Evolutionary conservation across 106 monocot species (phyloP), one percentile per base, ranked within the genome.

Genomic region (Chionographis japonica): DNA sequence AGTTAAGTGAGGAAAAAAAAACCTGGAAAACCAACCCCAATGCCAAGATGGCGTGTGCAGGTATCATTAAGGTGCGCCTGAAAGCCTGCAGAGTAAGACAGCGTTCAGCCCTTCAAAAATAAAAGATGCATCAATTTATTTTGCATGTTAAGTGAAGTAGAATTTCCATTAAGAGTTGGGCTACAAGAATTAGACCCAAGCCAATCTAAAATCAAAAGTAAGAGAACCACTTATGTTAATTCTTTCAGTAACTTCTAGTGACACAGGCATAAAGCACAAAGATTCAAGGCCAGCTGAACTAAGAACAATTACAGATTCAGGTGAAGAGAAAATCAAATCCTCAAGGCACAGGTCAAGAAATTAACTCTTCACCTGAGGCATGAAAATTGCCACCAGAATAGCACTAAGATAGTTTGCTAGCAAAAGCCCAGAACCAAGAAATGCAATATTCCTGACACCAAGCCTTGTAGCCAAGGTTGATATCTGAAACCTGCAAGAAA

Each of bases 381-480:
- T 80, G 60, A 79, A 83, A 56, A 90, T 56, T 66, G 97, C 97
- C 51, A 75, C 74, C 66, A 74, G 55, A 72, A 98, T 83, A 67
- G 97, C 97, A 74, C 81, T 75, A 14, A 88, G 4, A 73, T 98
- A 92, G 67, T 98, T 97, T 60, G 80, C 86, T 58, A 97, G 50
- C 71, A 97, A 68, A 68, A 97, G 87, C 41, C 86, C 97, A 62
- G 92, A 82, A 74, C 97, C 97, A 72, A 97, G 85, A 41, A 92
- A 54, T 40, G 92, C 89, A 73, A 97, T 97, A 63, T 97, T 92
- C 74, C 92, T 89, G 63, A 97, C 92, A 59, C 97, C 97, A 68
- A 97, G 97, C 73, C 82, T 98, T 72, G 97, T 98, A 37, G 97
- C 97, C 78, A 98, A 87, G 12, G 97, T 98, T 72, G 97, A 98